Conservation (phyloP, 139 green algal genomes). For the Chlorella sp. region DNA sequence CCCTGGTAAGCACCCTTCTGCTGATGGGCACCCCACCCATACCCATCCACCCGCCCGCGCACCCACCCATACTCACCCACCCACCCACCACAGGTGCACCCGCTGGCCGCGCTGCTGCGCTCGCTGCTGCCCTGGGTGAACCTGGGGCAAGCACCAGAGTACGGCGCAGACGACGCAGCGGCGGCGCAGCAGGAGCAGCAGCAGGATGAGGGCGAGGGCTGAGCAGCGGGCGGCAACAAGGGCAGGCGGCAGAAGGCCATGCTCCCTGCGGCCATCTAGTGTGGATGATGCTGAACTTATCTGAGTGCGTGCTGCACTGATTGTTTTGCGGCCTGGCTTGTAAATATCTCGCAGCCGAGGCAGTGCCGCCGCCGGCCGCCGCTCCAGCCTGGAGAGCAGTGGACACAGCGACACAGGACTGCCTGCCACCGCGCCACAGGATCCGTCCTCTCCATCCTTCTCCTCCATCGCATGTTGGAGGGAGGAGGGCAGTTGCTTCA, state of each 20-base stretch:
- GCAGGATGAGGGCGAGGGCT: neutral
- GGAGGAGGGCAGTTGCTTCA: no score
- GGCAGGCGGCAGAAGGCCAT: neutral
- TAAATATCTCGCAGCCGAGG: no score
- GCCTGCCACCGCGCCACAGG: no score
- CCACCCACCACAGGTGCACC: conserved; percentile 39
- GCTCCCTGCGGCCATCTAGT: no score
- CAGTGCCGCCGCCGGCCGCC: neutral
- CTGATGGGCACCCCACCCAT: no score
- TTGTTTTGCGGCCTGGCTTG: neutral
- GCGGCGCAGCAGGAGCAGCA: neutral
- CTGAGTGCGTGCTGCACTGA: neutral
- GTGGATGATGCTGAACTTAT: neutral
- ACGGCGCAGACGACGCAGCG: conserved; percentile 31
- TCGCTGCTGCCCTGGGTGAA: conserved; percentile 85
- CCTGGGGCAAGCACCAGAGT: conserved; percentile 64
- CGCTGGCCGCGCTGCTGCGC: conserved; percentile 75
- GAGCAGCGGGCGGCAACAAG: neutral
- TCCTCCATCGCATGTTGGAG: no score
- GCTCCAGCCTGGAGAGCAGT: neutral
- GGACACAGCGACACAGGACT: neutral
- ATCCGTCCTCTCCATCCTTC: no score
- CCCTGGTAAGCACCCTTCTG: no score
- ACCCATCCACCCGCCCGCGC: no score
- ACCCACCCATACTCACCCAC: no score